These are phyloP conservation scores for Fusarium sp. DNA, from an alignment of 2,329 filamentous ascomycete genomes.

Conservation along the genomic window DNA sequence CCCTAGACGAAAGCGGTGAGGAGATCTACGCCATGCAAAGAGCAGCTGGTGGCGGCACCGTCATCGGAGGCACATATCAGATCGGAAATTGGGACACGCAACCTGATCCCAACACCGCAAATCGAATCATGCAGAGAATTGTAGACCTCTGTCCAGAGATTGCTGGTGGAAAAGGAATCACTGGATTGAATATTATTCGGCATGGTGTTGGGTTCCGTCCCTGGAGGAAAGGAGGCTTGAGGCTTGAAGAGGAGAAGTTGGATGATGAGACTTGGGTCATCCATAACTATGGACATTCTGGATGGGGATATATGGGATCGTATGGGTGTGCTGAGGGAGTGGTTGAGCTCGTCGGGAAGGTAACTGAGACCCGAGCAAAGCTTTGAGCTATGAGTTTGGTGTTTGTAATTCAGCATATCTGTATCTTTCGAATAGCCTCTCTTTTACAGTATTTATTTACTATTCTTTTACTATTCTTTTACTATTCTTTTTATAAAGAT, in stretches of 20 bases:
- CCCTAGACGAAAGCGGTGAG: conserved; percentile 79
- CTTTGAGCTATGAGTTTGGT: conserved; percentile 26
- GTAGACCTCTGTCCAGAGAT: conserved; percentile 73
- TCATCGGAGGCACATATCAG: conserved; percentile 86
- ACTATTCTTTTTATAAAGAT: too few relatives aligned
- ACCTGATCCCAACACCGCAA: conserved; percentile 80
- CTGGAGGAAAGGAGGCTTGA: conserved; percentile 75
- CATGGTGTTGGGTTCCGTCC: conserved; percentile 87
- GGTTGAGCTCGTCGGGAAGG: conserved; percentile 73
- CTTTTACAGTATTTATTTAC: too few relatives aligned
- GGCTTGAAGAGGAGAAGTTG: conserved; percentile 70
- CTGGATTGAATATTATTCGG: conserved; percentile 78
- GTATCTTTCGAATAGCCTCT: too few relatives aligned
- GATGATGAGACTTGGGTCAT: conserved; percentile 72
- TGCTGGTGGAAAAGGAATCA: conserved; percentile 72
- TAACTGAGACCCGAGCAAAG: conserved; percentile 52
- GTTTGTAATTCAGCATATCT: fast-evolving
- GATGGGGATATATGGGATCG: conserved; percentile 78
- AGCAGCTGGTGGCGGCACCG: conserved; percentile 79
- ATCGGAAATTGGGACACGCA: conserved; percentile 81
- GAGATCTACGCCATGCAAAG: conserved; percentile 85
- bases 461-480: too few relatives aligned
- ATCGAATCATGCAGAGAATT: conserved; percentile 83
- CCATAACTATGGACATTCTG: conserved; percentile 83
- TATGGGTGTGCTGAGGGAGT: conserved; percentile 79